Conservation (phyloP, 1,284 basidiomycete genomes). For the Inonotus hispidus region DNA sequence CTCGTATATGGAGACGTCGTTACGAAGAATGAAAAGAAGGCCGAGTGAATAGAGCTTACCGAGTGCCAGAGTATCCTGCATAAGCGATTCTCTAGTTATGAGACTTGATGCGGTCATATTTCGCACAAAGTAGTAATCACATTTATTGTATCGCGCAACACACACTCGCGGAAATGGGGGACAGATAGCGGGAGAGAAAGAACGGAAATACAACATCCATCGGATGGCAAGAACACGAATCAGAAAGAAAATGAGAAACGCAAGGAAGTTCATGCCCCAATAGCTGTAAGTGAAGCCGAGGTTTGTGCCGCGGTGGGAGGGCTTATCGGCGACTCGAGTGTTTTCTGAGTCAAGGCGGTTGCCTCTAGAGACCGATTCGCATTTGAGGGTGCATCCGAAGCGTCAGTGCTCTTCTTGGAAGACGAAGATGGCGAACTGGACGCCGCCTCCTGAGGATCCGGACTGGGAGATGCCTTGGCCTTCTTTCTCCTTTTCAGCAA, state of each 20-base stretch:
- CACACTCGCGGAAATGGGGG: too few relatives aligned
- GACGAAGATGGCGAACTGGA: conserved; percentile 13
- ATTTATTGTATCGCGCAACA: too few relatives aligned
- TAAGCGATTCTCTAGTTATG: not conserved
- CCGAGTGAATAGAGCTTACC: not conserved
- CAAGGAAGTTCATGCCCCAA: conserved; percentile 13
- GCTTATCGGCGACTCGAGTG: conserved; percentile 20
- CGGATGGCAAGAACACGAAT: not conserved
- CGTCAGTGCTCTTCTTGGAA: conserved; percentile 8
- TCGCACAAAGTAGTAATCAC: not conserved
- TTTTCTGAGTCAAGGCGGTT: conserved; percentile 19
- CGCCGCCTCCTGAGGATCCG: conserved; percentile 20
- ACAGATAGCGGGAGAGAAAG: too few relatives aligned
- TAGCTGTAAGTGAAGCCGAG: conserved; percentile 4
- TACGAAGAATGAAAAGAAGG: conserved; percentile 19
- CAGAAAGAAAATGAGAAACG: not conserved
- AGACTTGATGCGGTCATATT: not conserved
- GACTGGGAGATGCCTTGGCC: conserved; percentile 48
- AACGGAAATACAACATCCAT: not conserved
- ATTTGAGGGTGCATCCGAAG: not conserved
- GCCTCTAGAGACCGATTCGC: not conserved
- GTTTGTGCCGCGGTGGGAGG: conserved; percentile 21
- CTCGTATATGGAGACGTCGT: conserved; percentile 36
- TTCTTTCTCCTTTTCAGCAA: conserved; percentile 87
- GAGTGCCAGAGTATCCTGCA: not conserved